phyloP scores from a whole-genome alignment of 805 yeast species.

The Torulaspora microellipsoides region DNA sequence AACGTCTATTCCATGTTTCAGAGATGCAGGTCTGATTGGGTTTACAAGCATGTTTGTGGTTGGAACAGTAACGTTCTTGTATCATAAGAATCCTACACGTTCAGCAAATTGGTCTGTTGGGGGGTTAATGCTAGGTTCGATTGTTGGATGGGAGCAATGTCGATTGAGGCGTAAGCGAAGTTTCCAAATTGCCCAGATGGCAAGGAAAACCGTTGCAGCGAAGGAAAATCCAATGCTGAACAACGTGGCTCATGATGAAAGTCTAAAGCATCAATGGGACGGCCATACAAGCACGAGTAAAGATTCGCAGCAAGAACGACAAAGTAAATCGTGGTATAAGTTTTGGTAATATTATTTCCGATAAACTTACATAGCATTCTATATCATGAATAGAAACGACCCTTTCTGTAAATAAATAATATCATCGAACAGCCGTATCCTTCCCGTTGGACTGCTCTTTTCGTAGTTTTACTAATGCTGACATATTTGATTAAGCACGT shows the following conservation, averaged over 20 bases:
- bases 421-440: no score
- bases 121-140: conserved; percentile 72
- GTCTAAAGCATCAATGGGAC: conserved; percentile 23
- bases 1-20: conserved; percentile 65
- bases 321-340: conserved; percentile 27
- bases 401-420: no score
- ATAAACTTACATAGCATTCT: no score
- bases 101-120: conserved; percentile 81
- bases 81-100: conserved; percentile 55
- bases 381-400: no score
- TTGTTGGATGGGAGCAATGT: conserved; percentile 93
- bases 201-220: conserved; percentile 46
- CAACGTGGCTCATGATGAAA: conserved; percentile 22
- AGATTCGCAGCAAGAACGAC: conserved; percentile 8
- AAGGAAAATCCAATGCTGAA: conserved; percentile 38
- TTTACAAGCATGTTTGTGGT: conserved; percentile 67
- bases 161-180: conserved; percentile 63
- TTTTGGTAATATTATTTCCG: conserved; percentile 24
- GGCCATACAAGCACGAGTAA: conserved; percentile 16
- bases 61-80: conserved; percentile 60
- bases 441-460: no score
- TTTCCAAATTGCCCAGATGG: conserved; percentile 61
- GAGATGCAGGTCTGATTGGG: conserved; percentile 76
- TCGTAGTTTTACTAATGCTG: no score
- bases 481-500: no score